Conservation (phyloP, 164 flowering plant genomes). For the Berberis vulgaris region DNA sequence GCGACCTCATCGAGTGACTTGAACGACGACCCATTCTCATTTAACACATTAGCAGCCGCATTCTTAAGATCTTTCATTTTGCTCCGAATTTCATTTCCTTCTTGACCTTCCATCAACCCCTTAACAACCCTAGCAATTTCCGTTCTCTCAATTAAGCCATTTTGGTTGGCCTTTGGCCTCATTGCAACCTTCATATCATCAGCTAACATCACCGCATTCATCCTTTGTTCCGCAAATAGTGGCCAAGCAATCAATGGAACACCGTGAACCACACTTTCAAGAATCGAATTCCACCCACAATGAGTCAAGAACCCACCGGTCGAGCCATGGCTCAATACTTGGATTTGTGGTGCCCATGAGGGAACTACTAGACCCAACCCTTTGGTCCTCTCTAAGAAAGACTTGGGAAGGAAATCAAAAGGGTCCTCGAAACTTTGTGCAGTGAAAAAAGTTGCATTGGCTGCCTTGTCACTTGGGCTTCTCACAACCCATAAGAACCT, state of each 20-base stretch:
- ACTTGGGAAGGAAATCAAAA: conserved; percentile 20
- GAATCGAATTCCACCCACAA: conserved; percentile 42
- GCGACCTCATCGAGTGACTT: conserved; percentile 11
- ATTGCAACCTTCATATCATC: conserved; percentile 23
- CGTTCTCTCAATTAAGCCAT: conserved; percentile 19
- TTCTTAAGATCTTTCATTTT: conserved; percentile 16
- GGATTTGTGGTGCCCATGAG: conserved; percentile 38
- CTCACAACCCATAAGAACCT: conserved; percentile 36
- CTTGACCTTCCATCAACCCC: conserved; percentile 24
- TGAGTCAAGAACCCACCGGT: conserved; percentile 38
- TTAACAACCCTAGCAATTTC: conserved; percentile 22
- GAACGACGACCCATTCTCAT: conserved; percentile 18
- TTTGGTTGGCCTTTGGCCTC: conserved; percentile 9
- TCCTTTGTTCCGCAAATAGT: conserved; percentile 35
- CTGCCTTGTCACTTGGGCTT: conserved; percentile 19
- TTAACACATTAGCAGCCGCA: conserved; percentile 8
- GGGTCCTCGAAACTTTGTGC: conserved; percentile 14
- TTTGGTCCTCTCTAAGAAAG: conserved; percentile 28
- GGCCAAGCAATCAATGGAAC: conserved; percentile 46
- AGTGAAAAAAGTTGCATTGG: conserved; percentile 15
- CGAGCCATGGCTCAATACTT: conserved; percentile 25
- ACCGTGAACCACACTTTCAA: conserved; percentile 29
- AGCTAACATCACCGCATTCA: conserved; percentile 29
- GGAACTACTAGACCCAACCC: conserved; percentile 26
- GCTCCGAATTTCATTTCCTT: conserved; percentile 15